These are phyloP conservation scores for Xerocomus minutiporus DNA, from an alignment of 1,284 basidiomycete species.

Conservation along the genomic window DNA sequence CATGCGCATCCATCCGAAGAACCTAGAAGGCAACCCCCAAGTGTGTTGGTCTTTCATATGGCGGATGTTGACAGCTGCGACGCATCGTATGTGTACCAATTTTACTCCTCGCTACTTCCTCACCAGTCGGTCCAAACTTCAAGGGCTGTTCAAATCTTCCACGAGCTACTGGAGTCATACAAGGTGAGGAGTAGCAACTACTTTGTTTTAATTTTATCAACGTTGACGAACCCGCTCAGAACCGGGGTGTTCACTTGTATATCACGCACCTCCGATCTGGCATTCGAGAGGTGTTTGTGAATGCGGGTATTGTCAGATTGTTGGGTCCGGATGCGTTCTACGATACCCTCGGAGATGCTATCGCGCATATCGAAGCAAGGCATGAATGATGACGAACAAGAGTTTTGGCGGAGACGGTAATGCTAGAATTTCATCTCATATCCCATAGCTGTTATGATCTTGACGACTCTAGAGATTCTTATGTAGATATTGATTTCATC, in stretches of 20 bases:
- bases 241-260: constrained; percentile 69
- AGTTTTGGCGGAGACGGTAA: neutral
- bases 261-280: constrained; percentile 70
- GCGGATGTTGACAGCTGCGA: constrained; percentile 82
- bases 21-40: constrained; percentile 71
- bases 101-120: neutral
- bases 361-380: constrained; percentile 40
- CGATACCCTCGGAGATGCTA: constrained; percentile 65
- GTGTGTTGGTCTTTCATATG: constrained; percentile 83
- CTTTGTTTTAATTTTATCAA: neutral
- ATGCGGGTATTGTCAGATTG: constrained; percentile 61
- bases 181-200: constrained; percentile 38
- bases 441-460: neutral
- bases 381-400: constrained; percentile 8
- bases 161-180: constrained; percentile 77
- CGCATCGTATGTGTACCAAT: constrained; percentile 61
- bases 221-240: constrained; percentile 34
- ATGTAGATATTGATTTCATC: constrained; percentile 2
- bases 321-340: constrained; percentile 70
- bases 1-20: constrained; percentile 83
- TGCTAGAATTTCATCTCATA: neutral
- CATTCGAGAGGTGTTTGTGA: constrained; percentile 57
- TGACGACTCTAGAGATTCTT: neutral
- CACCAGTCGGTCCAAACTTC: constrained; percentile 3
- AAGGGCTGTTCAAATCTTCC: constrained; percentile 82